Conservation (phyloP, 108 stramenopile species). For the Nitzschia inconspicua region DNA sequence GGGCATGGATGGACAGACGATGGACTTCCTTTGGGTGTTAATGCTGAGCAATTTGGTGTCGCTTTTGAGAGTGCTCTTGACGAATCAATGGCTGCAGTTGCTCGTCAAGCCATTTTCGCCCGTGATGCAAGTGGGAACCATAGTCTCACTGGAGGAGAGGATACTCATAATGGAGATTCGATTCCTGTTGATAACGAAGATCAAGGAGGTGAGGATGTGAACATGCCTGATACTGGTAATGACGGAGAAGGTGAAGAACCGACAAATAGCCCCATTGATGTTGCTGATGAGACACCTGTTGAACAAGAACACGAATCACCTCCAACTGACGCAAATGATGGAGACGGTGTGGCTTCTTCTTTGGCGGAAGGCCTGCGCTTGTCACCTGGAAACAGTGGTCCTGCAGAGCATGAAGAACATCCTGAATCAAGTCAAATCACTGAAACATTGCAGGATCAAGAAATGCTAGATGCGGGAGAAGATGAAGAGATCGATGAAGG, state of each 20-base stretch:
- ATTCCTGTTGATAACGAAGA: background rate
- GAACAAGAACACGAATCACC: conserved; percentile 4
- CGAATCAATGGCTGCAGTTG: conserved; percentile 16
- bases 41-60: conserved; percentile 53
- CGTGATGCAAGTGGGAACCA: background rate
- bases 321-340: conserved; percentile 19
- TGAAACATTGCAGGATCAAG: background rate
- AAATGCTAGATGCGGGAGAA: conserved; percentile 5
- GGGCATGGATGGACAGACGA: conserved; percentile 78
- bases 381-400: conserved; percentile 21
- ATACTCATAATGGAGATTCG: background rate
- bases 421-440: conserved; percentile 11
- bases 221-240: background rate
- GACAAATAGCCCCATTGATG: background rate
- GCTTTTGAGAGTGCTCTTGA: conserved; percentile 62
- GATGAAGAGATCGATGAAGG: background rate
- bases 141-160: background rate
- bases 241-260: background rate
- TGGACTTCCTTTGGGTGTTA: conserved; percentile 62
- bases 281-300: background rate
- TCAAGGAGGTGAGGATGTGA: conserved; percentile 6
- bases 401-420: conserved; percentile 1
- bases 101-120: background rate
- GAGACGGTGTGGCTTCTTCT: conserved; percentile 45
- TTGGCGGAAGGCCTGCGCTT: conserved; percentile 52